Conservation (phyloP, 2,329 filamentous ascomycete species). For the Cordyceps farinosa region DNA sequence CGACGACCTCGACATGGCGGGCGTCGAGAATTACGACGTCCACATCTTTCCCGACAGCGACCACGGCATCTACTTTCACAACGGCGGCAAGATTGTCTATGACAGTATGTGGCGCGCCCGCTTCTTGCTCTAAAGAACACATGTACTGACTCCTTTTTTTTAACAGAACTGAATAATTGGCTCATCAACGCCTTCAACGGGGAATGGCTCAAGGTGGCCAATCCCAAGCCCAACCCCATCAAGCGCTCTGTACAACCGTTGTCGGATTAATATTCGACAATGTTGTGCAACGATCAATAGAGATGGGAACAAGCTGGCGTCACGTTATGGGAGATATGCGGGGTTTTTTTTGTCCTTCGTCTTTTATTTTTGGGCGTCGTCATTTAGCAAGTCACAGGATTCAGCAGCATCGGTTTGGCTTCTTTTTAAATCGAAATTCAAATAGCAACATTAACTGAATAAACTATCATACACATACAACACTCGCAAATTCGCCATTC, state of each 20-base stretch:
- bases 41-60: conserved; percentile 96
- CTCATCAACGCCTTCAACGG: conserved; percentile 97
- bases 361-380: neutral
- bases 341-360: neutral
- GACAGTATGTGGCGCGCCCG: conserved; percentile 64
- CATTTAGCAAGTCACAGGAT: neutral
- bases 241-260: conserved; percentile 15
- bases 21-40: conserved; percentile 90
- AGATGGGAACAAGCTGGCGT: neutral
- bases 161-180: conserved; percentile 76
- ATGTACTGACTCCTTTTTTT: conserved; percentile 2
- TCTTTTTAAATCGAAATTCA: conserved; percentile 9
- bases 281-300: conserved; percentile 20
- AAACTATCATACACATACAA: conserved; percentile 20
- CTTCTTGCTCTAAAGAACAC: neutral
- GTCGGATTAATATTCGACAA: neutral
- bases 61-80: conserved; percentile 92
- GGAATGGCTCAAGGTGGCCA: conserved; percentile 69
- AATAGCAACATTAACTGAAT: conserved; percentile 18
- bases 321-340: neutral
- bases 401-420: neutral
- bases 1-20: conserved; percentile 77
- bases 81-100: conserved; percentile 86
- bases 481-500: neutral
- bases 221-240: conserved; percentile 45